A percentile compares a stretch with the other conserved stretches of the same genome.
Evolutionary conservation across 2,329 filamentous ascomycete genomes (phyloP).

Genomic region (Alternaria postmessia): DNA sequence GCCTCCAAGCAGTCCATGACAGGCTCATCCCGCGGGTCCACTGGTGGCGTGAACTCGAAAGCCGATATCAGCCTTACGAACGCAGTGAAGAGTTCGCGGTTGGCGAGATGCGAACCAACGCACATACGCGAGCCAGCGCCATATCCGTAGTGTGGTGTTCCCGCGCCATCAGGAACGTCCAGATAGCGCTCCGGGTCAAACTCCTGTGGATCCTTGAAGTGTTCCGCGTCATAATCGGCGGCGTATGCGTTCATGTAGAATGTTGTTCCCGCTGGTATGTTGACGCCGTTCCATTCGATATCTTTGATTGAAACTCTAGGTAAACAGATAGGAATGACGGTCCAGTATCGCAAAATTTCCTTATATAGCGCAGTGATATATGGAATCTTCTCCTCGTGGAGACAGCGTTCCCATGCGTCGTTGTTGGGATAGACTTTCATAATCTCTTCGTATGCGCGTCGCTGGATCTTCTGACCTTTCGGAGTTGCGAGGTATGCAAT

Average conservation of each 20-base stretch:
- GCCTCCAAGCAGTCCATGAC: constrained; percentile 57
- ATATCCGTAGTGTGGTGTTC: constrained; percentile 59
- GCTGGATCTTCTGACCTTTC: constrained; percentile 74
- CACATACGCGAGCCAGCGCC: constrained; percentile 59
- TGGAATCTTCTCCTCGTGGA: constrained; percentile 76
- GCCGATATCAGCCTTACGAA: constrained; percentile 59
- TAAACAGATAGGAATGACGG: constrained; percentile 80
- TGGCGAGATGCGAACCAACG: constrained; percentile 56
- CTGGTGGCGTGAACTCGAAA: constrained; percentile 56
- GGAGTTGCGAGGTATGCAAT: constrained; percentile 76
- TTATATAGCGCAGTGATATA: constrained; percentile 82
- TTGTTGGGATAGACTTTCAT: constrained; percentile 73
- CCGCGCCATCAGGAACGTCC: constrained; percentile 54
- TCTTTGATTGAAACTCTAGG: constrained; percentile 76
- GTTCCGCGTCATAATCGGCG: constrained; percentile 73
- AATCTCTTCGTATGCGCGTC: constrained; percentile 74
- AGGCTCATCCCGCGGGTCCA: constrained; percentile 51
- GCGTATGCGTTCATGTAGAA: constrained; percentile 83
- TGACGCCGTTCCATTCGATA: constrained; percentile 71
- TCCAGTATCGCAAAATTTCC: constrained; percentile 80
- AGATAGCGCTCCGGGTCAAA: constrained; percentile 79
- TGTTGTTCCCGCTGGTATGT: constrained; percentile 77
- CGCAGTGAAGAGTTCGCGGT: constrained; percentile 55
- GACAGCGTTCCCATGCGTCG: constrained; percentile 78
- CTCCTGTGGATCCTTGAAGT: constrained; percentile 69